These are phyloP conservation scores for Gracilaria caudata DNA, from an alignment of 23 red algal genomes.

Conservation along the genomic window DNA sequence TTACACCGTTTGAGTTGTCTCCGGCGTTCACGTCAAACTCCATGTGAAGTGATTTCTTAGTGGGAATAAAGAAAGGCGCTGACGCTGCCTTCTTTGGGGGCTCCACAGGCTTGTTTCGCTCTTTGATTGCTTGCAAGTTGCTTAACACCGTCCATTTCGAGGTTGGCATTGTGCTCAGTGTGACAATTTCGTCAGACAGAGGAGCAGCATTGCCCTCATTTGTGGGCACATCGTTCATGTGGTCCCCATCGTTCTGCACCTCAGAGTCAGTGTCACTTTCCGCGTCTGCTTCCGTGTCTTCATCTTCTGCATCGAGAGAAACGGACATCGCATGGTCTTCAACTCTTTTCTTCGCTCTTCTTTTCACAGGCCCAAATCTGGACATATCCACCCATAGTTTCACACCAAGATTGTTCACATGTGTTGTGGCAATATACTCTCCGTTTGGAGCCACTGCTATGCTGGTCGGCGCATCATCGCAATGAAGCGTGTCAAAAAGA, in stretches of 20 bases:
- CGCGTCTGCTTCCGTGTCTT: slow-evolving; percentile 11
- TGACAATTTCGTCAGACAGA: slow-evolving; percentile 62
- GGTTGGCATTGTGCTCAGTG: slow-evolving; percentile 65
- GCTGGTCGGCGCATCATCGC: slow-evolving; percentile 66
- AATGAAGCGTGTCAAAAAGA: slow-evolving; percentile 72
- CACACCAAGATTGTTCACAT: slow-evolving; percentile 79
- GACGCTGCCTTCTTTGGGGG: slow-evolving; percentile 68
- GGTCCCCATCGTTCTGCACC: slow-evolving; percentile 2
- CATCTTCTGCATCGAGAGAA: not conserved
- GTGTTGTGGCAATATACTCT: slow-evolving; percentile 86
- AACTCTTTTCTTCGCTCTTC: not conserved
- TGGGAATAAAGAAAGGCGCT: slow-evolving; percentile 92
- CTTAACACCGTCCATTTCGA: slow-evolving; percentile 75
- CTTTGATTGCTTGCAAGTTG: slow-evolving; percentile 74
- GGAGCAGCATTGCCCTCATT: slow-evolving; percentile 14
- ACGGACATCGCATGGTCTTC: not conserved
- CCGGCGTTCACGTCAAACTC: slow-evolving; percentile 60
- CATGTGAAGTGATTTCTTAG: slow-evolving; percentile 50
- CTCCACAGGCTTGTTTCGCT: slow-evolving; percentile 78
- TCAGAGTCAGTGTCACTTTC: slow-evolving; percentile 31
- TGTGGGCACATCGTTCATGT: not conserved
- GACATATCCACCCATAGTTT: slow-evolving; percentile 78
- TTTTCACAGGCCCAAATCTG: slow-evolving; percentile 40
- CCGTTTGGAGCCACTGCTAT: slow-evolving; percentile 81
- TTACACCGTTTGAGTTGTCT: not conserved